Conservation (phyloP, 1,284 basidiomycete genomes). For the Prillingera fragicola region DNA sequence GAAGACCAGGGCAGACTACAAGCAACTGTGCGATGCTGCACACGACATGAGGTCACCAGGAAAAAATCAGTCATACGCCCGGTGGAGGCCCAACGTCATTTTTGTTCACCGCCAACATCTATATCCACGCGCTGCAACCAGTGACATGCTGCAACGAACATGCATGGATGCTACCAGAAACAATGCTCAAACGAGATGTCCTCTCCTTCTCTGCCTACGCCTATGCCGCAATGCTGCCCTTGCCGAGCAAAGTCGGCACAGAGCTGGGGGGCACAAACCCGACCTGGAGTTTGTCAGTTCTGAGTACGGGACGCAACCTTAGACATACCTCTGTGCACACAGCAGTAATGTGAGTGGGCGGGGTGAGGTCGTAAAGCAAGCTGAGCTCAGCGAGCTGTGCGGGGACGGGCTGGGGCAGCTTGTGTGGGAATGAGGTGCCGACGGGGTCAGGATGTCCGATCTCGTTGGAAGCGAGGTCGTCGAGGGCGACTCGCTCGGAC, state of each 20-base stretch:
- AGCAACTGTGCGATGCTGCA: too few relatives aligned
- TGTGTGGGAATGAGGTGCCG: slow-evolving; percentile 17
- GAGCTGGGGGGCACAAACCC: slow-evolving; percentile 77
- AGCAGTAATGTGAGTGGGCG: slow-evolving; percentile 82
- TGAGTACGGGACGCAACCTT: slow-evolving; percentile 50
- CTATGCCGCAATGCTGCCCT: slow-evolving; percentile 28
- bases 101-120: too few relatives aligned
- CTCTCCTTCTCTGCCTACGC: too few relatives aligned
- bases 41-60: too few relatives aligned
- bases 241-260: slow-evolving; percentile 50
- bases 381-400: slow-evolving; percentile 63
- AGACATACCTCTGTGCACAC: slow-evolving; percentile 94
- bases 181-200: too few relatives aligned
- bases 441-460: slow-evolving; percentile 56
- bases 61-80: too few relatives aligned
- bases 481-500: slow-evolving; percentile 84
- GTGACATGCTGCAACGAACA: too few relatives aligned
- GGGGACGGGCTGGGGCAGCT: slow-evolving; percentile 10
- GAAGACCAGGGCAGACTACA: too few relatives aligned
- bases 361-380: slow-evolving; percentile 86
- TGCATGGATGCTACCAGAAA: too few relatives aligned
- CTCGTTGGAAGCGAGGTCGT: slow-evolving; percentile 95
- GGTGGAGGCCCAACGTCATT: too few relatives aligned
- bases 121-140: too few relatives aligned
- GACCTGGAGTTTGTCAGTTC: slow-evolving; percentile 19